Conservation (phyloP, 352 stramenopile species). For the Phytopythium sindhum region DNA sequence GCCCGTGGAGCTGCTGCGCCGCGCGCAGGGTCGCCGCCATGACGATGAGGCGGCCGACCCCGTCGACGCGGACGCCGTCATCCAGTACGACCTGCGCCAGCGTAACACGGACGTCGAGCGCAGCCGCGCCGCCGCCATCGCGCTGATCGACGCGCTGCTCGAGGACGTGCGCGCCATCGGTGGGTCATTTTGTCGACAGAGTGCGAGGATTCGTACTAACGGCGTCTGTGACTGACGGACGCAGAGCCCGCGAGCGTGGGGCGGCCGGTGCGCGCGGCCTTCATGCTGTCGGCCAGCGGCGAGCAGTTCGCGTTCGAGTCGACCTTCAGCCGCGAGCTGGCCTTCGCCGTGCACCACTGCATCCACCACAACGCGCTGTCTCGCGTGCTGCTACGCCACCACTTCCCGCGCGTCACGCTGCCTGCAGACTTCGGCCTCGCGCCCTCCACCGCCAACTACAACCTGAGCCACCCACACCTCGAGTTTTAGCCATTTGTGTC, state of each 20-base stretch:
- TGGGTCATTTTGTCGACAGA: constrained; percentile 1
- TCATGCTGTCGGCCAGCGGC: constrained; percentile 79
- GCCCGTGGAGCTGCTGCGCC: constrained; percentile 39
- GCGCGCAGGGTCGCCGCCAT: neutral
- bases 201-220: too few relatives aligned
- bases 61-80: constrained; percentile 3
- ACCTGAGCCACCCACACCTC: constrained; percentile 13
- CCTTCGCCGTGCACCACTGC: constrained; percentile 83
- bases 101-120: constrained; percentile 64
- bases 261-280: constrained; percentile 40
- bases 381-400: constrained; percentile 63
- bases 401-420: constrained; percentile 51
- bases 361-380: constrained; percentile 87
- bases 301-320: constrained; percentile 66
- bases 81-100: constrained; percentile 72
- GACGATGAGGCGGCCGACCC: constrained; percentile 2
- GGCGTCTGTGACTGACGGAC: neutral
- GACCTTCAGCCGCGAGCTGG: constrained; percentile 69
- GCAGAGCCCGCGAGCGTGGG: constrained; percentile 19
- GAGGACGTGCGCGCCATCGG: constrained; percentile 24
- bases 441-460: constrained; percentile 69
- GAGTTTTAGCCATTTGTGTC: too few relatives aligned
- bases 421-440: constrained; percentile 66
- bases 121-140: constrained; percentile 47
- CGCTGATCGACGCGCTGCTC: constrained; percentile 52